phyloP scores from a whole-genome alignment of 441 rosid genomes.

The Geranium incanum region DNA sequence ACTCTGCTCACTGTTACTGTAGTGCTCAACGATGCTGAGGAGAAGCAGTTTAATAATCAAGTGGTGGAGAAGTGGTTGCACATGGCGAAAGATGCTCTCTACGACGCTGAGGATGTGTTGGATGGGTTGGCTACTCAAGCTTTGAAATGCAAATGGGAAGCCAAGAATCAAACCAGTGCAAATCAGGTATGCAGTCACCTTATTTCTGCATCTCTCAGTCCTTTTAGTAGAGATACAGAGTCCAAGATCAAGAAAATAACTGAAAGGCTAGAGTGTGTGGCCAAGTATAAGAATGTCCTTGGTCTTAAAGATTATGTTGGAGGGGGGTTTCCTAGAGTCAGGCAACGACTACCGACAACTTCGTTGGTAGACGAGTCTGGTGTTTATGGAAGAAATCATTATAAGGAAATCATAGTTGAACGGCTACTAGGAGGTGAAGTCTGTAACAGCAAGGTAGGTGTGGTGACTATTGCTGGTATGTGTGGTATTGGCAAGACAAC shows the following conservation, averaged over 20 bases:
- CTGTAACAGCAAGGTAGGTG: neutral
- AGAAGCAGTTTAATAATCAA: conserved; percentile 18
- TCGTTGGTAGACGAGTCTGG: conserved; percentile 13
- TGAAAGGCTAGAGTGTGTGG: conserved; percentile 16
- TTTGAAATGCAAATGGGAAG: neutral
- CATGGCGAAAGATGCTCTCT: conserved; percentile 20
- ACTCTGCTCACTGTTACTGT: conserved; percentile 2
- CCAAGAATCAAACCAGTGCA: neutral
- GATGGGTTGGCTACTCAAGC: conserved; percentile 22
- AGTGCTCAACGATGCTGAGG: conserved; percentile 25
- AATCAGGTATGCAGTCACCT: conserved; percentile 21
- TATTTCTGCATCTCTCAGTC: conserved; percentile 9
- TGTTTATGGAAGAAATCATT: conserved; percentile 16
- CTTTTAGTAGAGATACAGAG: conserved; percentile 6
- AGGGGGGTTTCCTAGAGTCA: conserved; percentile 8
- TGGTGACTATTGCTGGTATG: conserved; percentile 29
- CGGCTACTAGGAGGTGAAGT: neutral
- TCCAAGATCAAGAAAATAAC: conserved; percentile 17
- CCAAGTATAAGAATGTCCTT: conserved; percentile 15
- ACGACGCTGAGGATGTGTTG: conserved; percentile 29
- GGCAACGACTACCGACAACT: conserved; percentile 17
- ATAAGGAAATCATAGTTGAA: conserved; percentile 10
- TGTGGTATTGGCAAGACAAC: conserved; percentile 32
- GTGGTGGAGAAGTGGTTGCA: conserved; percentile 20
- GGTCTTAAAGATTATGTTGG: conserved; percentile 15